Conservation (phyloP, 257 asterid species). For the Cynanchum wilfordii region DNA sequence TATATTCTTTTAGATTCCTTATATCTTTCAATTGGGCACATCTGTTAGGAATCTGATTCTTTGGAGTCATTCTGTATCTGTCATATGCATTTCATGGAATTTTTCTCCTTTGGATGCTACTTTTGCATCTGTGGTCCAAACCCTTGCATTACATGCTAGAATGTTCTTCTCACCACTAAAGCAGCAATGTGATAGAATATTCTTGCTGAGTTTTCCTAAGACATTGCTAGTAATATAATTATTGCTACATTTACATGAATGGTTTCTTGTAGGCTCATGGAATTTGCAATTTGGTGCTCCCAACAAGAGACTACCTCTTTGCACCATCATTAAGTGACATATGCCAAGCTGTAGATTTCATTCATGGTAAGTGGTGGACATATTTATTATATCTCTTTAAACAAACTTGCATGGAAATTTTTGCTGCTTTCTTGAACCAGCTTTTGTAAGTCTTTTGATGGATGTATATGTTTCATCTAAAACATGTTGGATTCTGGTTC, state of each 20-base stretch:
- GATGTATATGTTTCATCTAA: background rate
- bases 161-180: background rate
- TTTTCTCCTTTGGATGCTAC: background rate
- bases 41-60: background rate
- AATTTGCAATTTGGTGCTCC: constrained; percentile 41
- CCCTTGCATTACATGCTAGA: background rate
- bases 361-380: constrained; percentile 25
- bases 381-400: background rate
- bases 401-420: background rate
- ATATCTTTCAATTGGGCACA: no score
- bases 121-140: background rate
- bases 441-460: background rate
- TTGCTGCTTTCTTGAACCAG: background rate
- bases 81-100: background rate
- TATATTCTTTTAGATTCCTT: background rate
- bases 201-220: background rate
- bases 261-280: constrained; percentile 32
- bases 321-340: constrained; percentile 42
- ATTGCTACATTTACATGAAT: background rate
- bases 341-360: constrained; percentile 42
- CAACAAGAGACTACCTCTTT: constrained; percentile 47
- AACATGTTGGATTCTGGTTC: background rate
- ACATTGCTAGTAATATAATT: background rate
- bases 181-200: background rate
- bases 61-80: background rate